Base-by-base conservation (phyloP, 1,139 yeast genomes). In the Wickerhamiella pararugosa region DNA sequence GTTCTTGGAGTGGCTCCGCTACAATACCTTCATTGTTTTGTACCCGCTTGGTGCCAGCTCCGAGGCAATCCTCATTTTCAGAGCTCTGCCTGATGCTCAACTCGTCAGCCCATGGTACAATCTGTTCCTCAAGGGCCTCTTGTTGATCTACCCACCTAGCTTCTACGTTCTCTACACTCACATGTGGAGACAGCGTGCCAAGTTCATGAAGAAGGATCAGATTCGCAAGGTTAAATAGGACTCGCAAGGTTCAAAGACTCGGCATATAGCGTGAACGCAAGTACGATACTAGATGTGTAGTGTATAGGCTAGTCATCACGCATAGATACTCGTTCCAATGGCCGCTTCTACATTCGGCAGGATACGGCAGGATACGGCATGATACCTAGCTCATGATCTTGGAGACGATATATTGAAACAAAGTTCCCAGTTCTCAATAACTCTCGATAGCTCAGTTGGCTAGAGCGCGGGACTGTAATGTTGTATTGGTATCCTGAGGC, bases 31-130 rank as follows among this genome's bases (percentile, higher is more conserved):
- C 61, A 73, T 73, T 53, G 73, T 84, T 2, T 68, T 90, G 53
- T 90, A 90, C 56, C 98, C 98, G 25, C 62, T 82, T 31, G 98
- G 98, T 5, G 96, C 90, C 11, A 74, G 81, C 4, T 76, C 92
- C 47, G 99, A 90, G 59, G 69, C 83, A 50, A 56, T 68, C 41
- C 74, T 86, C 63, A 70, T 84, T 48, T 76, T 75, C 60, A 63
- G 76, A 47, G 76, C 93, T 0, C 66, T 84, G 40, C 71, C 67
- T 32, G 74, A 72, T 42, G 94, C 94, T 9, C 69, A 66, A 34
- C 50, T 51, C 9, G 66, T 69, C 46, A 80, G 83, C 29, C 59
- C 62, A 0, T 63, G 68, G 61, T 75, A 73, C 60, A 70, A 75
- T 39, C 68, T 70, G 57, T 57, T 72, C 43, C 67, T 86, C 53